Base-by-base conservation (phyloP, 116 monocot species). In the Trichopus zeylanicus region DNA sequence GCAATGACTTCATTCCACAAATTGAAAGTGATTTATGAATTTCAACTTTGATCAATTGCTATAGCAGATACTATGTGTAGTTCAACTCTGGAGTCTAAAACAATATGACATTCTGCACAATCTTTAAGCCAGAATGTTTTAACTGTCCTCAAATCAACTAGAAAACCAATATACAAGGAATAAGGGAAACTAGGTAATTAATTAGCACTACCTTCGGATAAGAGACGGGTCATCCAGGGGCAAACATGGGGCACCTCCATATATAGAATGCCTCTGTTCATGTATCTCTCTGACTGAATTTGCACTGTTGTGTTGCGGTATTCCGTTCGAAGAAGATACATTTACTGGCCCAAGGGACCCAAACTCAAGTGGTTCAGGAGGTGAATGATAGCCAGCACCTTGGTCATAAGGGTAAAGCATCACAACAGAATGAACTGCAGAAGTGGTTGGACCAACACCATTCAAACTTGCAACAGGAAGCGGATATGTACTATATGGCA, bases 351-450 rank as follows among this genome's bases (percentile, higher is more conserved):
- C 73, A 9, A 76, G 65, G 3, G 81, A 73, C 4, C 73, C 76
- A 53, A 81, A 76, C 22, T 81, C 76, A 26, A 81, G 60, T 4
- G 72, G 51, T 47, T 81, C 81, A 9, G 72, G 48, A 48, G 71
- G 38, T 28, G 64, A 64, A 5, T 64, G 12, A 68, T 73, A 73
- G 2, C 63, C 48, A 49, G 26, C 60, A 20, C 72, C 73, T 60
- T 67, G 77, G 49, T 82, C 77, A 53, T 66, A 79, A 10, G 83
- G 60, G 34, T 77, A 81, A 6, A 79, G 48, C 88, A 83, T 83
- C 26, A 88, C 51, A 49, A 81, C 68, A 60, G 79, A 71, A 54
- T 73, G 68, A 59, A 59, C 53, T 27, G 56, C 35, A 56, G 72
- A 61, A 3, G 65, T 69, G 39, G 63, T 20, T 18, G 75, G 54